Conservation (phyloP, 306 rosid genomes). For the Citrullus colocynthis region DNA sequence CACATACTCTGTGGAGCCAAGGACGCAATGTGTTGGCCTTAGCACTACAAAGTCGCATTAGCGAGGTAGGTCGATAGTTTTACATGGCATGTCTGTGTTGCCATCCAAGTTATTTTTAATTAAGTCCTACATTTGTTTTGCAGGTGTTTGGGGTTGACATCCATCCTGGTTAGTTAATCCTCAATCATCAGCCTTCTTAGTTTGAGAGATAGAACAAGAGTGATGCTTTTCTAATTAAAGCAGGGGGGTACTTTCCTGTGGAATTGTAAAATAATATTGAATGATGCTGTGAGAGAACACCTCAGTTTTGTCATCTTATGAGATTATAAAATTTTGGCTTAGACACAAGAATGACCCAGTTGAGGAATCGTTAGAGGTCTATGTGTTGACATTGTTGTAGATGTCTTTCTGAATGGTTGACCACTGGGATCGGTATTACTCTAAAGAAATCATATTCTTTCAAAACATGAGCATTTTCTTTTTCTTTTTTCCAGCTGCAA, state of each 20-base stretch:
- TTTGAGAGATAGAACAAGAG: not conserved
- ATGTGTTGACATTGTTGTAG: not conserved
- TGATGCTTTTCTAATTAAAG: not conserved
- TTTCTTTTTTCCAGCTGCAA: conserved; percentile 48
- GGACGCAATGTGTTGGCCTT: conserved; percentile 76
- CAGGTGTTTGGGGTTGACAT: conserved; percentile 93
- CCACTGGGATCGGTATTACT: not conserved
- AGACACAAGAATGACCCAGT: not conserved
- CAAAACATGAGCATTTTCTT: not conserved
- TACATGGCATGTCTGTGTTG: not conserved
- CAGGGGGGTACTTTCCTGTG: not conserved
- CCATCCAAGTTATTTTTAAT: not conserved
- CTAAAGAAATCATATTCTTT: not conserved
- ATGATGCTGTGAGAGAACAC: not conserved
- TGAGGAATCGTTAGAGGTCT: not conserved
- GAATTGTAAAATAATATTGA: not conserved
- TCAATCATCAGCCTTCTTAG: not conserved
- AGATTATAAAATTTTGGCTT: not conserved
- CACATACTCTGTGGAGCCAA: conserved; percentile 66
- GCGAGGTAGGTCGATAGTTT: conserved; percentile 46
- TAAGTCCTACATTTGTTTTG: not conserved
- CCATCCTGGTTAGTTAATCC: conserved; percentile 66
- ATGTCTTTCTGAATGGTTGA: conserved; percentile 12
- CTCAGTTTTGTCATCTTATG: not conserved
- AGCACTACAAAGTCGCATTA: conserved; percentile 81